Evolutionary conservation across 345 rosid genomes (phyloP).

Genomic region (Murraya koenigii): DNA sequence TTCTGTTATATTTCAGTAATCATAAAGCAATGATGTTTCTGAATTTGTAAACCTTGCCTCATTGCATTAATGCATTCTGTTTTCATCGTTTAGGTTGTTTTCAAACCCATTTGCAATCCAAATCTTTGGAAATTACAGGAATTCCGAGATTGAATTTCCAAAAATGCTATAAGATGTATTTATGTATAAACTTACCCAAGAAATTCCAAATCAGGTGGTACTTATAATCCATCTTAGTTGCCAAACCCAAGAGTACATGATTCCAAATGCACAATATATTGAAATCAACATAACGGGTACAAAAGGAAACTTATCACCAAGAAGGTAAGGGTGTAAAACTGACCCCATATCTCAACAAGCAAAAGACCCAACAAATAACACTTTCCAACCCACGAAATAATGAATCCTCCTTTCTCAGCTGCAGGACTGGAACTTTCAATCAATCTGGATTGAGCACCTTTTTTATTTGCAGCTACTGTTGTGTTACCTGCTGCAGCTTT

Average conservation of each 20-base stretch:
- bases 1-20: background rate
- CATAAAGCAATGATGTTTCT: background rate
- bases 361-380: slow-evolving; percentile 59
- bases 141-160: background rate
- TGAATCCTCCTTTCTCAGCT: slow-evolving; percentile 35
- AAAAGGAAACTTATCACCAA: slow-evolving; percentile 72
- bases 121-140: background rate
- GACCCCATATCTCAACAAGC: slow-evolving; percentile 68
- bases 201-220: slow-evolving; percentile 7
- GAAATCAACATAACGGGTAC: slow-evolving; percentile 79
- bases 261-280: slow-evolving; percentile 61
- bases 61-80: background rate
- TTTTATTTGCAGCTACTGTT: slow-evolving; percentile 16
- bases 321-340: slow-evolving; percentile 62
- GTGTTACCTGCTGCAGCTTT: slow-evolving; percentile 7
- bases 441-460: slow-evolving; percentile 6
- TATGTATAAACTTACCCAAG: background rate
- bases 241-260: slow-evolving; percentile 85
- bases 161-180: background rate
- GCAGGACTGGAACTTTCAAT: background rate
- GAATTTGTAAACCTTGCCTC: background rate
- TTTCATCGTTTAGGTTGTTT: background rate
- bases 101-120: background rate
- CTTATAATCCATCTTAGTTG: slow-evolving; percentile 50
- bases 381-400: slow-evolving; percentile 45